Percentiles rank a stretch among this genome's conserved stretches.
Evolutionary conservation across 78 protist genomes (phyloP).

Genomic region (Chrysochromulina tobinii): DNA sequence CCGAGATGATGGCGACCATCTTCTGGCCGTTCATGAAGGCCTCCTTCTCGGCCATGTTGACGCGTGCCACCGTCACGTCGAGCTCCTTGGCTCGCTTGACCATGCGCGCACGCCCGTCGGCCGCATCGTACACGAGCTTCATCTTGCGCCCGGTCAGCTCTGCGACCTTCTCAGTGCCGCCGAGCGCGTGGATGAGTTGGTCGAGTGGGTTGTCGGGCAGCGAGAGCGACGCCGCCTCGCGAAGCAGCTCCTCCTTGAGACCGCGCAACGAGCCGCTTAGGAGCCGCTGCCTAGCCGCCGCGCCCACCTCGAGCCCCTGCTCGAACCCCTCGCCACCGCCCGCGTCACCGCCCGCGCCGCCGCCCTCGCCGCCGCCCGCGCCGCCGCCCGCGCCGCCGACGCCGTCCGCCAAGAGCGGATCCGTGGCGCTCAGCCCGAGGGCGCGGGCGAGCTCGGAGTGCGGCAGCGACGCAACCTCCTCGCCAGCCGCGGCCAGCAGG

Average conservation of each 20-base stretch:
- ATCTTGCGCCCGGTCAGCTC: conserved; percentile 44
- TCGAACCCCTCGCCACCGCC: neutral
- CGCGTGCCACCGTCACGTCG: neutral
- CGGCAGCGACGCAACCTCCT: no score
- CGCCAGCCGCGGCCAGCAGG: no score
- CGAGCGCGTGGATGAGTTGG: neutral
- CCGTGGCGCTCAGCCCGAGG: no score
- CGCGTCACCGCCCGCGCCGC: neutral
- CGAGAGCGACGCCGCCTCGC: neutral
- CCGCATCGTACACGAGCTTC: neutral
- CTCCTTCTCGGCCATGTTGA: neutral
- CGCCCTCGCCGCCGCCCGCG: neutral
- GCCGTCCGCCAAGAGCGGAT: no score
- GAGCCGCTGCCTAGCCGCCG: neutral
- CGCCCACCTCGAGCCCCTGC: neutral
- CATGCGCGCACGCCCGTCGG: neutral
- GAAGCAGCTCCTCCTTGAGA: neutral
- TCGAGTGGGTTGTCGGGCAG: conserved; percentile 40
- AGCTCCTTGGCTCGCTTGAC: neutral
- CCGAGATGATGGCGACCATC: conserved; percentile 31
- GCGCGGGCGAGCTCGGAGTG: no score
- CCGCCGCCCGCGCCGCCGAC: neutral
- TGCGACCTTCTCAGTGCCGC: conserved; percentile 20
- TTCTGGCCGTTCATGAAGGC: neutral
- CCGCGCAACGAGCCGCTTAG: neutral